These are phyloP conservation scores for Gossypium stocksii DNA, from an alignment of 345 rosid species.

Conservation along the genomic window DNA sequence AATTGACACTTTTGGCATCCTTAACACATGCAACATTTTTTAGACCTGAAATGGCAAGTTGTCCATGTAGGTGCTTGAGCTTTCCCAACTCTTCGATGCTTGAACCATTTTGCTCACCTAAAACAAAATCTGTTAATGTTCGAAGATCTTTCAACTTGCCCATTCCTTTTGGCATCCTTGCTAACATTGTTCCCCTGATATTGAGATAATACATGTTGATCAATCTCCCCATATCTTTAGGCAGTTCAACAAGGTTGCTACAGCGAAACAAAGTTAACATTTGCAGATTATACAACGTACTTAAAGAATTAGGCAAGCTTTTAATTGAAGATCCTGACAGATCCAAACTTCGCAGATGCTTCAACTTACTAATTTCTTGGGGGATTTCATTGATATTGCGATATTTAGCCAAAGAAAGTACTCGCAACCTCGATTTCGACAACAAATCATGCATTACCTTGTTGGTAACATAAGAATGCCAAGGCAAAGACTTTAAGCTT, in stretches of 20 bases:
- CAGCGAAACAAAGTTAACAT: background rate
- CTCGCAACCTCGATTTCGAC: background rate
- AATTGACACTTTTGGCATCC: constrained; percentile 7
- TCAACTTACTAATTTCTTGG: background rate
- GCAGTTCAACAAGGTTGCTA: constrained; percentile 11
- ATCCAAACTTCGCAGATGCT: constrained; percentile 1
- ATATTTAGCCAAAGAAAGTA: background rate
- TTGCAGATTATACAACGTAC: background rate
- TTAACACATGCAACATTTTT: constrained; percentile 11
- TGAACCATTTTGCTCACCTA: constrained; percentile 27
- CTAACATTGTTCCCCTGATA: constrained; percentile 19
- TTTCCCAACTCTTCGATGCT: constrained; percentile 32
- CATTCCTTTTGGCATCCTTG: constrained; percentile 37
- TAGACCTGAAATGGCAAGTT: constrained; percentile 34
- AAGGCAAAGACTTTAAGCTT: background rate
- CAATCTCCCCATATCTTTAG: constrained; percentile 30
- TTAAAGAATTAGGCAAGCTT: background rate
- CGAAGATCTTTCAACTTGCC: constrained; percentile 27
- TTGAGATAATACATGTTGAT: constrained; percentile 35
- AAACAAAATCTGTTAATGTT: constrained; percentile 31
- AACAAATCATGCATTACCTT: background rate
- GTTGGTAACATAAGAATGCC: background rate
- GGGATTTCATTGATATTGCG: background rate
- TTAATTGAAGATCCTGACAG: background rate
- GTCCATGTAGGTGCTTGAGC: constrained; percentile 26